Evolutionary conservation across 495 filamentous ascomycete genomes (phyloP), one percentile per base, ranked within the genome.

Genomic region (Delitschia confertaspora): DNA sequence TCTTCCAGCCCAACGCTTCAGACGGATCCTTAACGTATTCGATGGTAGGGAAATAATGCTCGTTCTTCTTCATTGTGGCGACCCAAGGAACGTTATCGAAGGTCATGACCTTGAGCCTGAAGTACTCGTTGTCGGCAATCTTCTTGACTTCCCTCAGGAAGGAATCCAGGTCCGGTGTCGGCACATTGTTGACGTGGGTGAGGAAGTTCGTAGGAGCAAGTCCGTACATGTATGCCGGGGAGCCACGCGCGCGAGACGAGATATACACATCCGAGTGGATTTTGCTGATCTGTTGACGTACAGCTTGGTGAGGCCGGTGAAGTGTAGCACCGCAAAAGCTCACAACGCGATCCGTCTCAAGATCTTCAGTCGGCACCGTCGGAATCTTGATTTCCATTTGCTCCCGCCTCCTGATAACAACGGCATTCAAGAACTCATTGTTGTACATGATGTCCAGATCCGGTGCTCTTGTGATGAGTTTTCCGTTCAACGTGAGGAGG

Each of bases 31-130:
- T 68, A 21, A 60, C 34, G 43, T 62, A 64, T 57, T 68, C 65
- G 21, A 62, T 51, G 4, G 63, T 68, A 1, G 65, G 65, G 50
- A 68, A 68, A 60, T 99, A 99, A 64, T 99, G 91, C 62, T 99
- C 93, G 61, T 93, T 93, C 78, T 99, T 99, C 78, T 99, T 99
- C 80, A 99, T 95, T 19, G 89, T 95, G 14, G 91, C 83, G 18
- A 96, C 85, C 83, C 88, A 99, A 10, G 88, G 89, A 11, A 96
- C 87, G 49, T 91, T 93, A 60, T 99, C 91, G 57, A 96, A 99
- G 2, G 91, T 96, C 59, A 95, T 83, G 7, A 88, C 85, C 48
- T 83, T 81, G 10, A 99, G 71, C 17, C 93, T 77, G 78, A 98
- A 95, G 67, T 98, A 99, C 2, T 85, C 91, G 61, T 96, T 96